Percentiles rank a stretch among this genome's conserved stretches.
phyloP scores from a whole-genome alignment of 768 basidiomycete genomes.

The Serendipita sp. region DNA sequence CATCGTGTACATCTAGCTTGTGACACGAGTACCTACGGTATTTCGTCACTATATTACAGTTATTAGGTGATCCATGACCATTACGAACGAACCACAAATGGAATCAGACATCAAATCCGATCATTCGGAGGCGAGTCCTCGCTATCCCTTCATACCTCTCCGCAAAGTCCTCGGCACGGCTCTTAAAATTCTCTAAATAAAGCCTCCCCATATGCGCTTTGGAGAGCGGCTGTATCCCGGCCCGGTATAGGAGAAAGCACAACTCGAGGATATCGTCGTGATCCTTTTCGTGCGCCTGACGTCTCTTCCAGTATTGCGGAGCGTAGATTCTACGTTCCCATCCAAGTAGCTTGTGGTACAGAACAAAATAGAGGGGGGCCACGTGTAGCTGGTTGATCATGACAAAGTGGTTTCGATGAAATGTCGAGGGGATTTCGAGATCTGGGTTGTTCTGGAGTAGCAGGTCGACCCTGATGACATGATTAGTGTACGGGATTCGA shows the following conservation, averaged over 20 bases:
- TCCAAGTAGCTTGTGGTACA: slow-evolving; percentile 4
- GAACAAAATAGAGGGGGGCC: background rate
- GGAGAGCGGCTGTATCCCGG: background rate
- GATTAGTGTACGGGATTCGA: background rate
- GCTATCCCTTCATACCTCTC: background rate
- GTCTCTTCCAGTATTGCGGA: background rate
- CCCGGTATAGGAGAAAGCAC: background rate
- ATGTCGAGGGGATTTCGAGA: background rate
- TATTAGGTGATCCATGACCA: no score
- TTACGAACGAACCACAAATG: no score
- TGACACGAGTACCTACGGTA: no score
- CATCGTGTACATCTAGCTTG: no score
- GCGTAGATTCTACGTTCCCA: background rate
- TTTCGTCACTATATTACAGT: no score
- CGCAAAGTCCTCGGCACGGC: background rate
- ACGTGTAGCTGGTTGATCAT: background rate
- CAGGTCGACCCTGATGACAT: slow-evolving; percentile 1
- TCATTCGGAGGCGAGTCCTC: background rate
- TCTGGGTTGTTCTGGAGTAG: background rate
- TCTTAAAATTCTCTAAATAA: background rate
- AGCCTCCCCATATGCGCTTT: background rate
- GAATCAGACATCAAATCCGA: background rate
- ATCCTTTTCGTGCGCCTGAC: background rate
- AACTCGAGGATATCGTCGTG: background rate
- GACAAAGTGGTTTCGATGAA: slow-evolving; percentile 3